Evolutionary conservation across 768 basidiomycete species (phyloP).

Genomic region (Infundibulicybe gibba): DNA sequence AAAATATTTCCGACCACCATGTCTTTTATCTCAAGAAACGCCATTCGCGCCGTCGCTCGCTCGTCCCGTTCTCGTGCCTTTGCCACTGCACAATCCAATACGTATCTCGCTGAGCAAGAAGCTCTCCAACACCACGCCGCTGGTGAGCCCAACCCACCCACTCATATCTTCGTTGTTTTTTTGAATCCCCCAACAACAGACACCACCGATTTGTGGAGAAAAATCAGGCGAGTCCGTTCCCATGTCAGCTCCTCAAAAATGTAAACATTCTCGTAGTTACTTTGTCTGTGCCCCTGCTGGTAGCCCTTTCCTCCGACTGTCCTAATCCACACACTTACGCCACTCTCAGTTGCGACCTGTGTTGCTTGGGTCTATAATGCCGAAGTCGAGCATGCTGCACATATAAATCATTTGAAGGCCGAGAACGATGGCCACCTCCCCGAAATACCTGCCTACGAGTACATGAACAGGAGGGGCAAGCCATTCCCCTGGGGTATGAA

Average conservation of each 20-base stretch:
- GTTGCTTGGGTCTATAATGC: conserved; percentile 53
- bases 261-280: conserved; percentile 42
- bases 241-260: conserved; percentile 8
- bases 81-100: conserved; percentile 30
- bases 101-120: conserved; percentile 48
- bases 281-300: conserved; percentile 75
- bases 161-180: conserved; percentile 1
- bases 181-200: conserved; percentile 40
- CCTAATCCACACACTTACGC: conserved; percentile 2
- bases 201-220: conserved; percentile 80
- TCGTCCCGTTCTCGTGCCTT: conserved; percentile 36
- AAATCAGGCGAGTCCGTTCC: conserved; percentile 60
- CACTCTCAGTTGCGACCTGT: conserved; percentile 40
- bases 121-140: conserved; percentile 64
- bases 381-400: conserved; percentile 64
- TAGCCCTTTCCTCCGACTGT: conserved; percentile 30
- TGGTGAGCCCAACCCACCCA: conserved; percentile 34
- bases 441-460: conserved; percentile 68
- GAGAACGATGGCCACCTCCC: conserved; percentile 75
- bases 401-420: conserved; percentile 64
- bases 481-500: conserved; percentile 87
- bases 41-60: conserved; percentile 46
- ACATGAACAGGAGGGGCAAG: conserved; percentile 71
- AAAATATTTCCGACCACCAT: conserved; percentile 21
- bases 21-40: conserved; percentile 47